Conservation (phyloP, 1,284 basidiomycete genomes). For the Rhodotorula sp. region DNA sequence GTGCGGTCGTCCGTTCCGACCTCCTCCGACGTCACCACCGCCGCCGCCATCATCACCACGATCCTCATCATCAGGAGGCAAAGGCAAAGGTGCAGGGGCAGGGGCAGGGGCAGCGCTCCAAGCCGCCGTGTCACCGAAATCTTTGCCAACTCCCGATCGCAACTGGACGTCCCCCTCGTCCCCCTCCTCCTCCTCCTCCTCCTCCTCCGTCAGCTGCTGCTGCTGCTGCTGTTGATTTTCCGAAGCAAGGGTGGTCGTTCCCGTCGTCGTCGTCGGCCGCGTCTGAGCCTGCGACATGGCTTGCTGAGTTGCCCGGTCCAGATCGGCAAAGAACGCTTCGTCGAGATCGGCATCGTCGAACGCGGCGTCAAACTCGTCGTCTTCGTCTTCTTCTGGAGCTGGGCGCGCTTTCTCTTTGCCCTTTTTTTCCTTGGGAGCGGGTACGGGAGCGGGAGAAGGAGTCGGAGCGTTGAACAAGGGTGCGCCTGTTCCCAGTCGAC, state of each 20-base stretch:
- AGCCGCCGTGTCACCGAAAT: too few relatives aligned
- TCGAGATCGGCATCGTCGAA: slow-evolving; percentile 14
- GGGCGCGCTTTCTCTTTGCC: not conserved
- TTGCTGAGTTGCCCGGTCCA: slow-evolving; percentile 29
- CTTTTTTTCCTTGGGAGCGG: not conserved
- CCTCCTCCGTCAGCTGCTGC: not conserved
- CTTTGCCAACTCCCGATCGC: too few relatives aligned
- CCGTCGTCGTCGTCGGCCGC: too few relatives aligned
- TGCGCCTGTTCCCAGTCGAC: not conserved
- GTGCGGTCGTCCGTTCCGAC: too few relatives aligned
- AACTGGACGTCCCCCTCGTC: not conserved
- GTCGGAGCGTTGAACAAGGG: slow-evolving; percentile 33
- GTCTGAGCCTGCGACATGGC: not conserved
- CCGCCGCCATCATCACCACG: too few relatives aligned
- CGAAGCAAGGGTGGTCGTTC: too few relatives aligned
- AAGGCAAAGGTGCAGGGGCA: too few relatives aligned
- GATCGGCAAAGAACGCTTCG: slow-evolving; percentile 23
- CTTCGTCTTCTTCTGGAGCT: slow-evolving; percentile 2
- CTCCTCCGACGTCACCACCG: too few relatives aligned
- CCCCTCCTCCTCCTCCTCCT: not conserved
- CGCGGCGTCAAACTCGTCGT: slow-evolving; percentile 19
- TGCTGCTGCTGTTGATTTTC: not conserved
- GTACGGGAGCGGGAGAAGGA: slow-evolving; percentile 12
- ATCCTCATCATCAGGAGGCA: too few relatives aligned
- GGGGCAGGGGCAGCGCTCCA: too few relatives aligned